Evolutionary conservation across 306 rosid genomes (phyloP).

Genomic region (Inga laurina): DNA sequence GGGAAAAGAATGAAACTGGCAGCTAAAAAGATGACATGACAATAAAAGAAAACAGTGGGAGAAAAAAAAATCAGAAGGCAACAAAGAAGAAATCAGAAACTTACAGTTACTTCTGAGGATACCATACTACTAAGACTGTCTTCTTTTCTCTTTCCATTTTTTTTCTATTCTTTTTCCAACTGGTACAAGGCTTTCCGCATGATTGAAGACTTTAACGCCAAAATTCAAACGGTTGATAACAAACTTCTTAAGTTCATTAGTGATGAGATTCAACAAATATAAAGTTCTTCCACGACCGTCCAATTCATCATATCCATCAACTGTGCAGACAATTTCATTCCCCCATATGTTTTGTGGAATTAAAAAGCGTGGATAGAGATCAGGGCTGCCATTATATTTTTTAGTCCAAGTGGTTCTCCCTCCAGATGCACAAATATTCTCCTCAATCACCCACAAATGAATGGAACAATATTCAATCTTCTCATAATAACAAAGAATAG

Average conservation of each 20-base stretch:
- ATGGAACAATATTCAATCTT: background rate
- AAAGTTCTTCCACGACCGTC: background rate
- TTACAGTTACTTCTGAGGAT: constrained; percentile 23
- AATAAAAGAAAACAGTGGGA: background rate
- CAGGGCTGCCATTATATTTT: background rate
- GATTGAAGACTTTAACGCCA: background rate
- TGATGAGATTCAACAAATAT: background rate
- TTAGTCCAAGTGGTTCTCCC: background rate
- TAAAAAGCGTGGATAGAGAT: background rate
- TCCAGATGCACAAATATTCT: background rate
- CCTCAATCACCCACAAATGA: background rate
- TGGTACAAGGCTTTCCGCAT: background rate
- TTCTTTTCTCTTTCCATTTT: background rate
- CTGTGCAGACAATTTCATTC: background rate
- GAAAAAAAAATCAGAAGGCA: background rate
- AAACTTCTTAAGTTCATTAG: background rate
- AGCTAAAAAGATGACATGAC: constrained; percentile 1
- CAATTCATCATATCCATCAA: background rate
- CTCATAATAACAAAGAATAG: background rate
- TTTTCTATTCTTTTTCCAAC: no score
- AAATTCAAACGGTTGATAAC: background rate
- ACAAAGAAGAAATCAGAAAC: constrained; percentile 5
- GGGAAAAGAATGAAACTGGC: constrained; percentile 8
- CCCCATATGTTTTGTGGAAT: background rate
- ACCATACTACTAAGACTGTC: constrained; percentile 33